Evolutionary conservation across 2,329 filamentous ascomycete genomes (phyloP), one percentile per base, ranked within the genome.

Genomic region (Colletotrichum zoysiae): DNA sequence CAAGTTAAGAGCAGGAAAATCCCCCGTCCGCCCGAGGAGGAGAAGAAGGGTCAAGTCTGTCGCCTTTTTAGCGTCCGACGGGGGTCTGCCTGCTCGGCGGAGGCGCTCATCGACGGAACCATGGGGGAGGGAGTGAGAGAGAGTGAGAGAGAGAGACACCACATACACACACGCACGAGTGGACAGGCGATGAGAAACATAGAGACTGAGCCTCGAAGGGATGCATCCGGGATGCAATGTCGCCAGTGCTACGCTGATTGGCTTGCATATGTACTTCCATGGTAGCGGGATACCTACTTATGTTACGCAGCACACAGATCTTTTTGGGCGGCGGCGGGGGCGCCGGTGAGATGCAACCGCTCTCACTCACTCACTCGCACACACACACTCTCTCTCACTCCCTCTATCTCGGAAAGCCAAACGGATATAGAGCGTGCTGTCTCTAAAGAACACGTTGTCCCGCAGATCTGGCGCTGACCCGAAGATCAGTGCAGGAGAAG

Each of bases 31-130:
- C 65, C 51, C 59, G 59, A 46, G 38, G 65, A 38, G 16, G 5
- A 42, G 9, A 18, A 40, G 46, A 18, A 44, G 30, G 48, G 60
- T 40, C 14, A 46, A 40, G 58, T 23, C 30, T 67, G 64, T 51
- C 68, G 65, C 62, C 33, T 48, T 64, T 68, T 71, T 69, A 69
- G 69, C 65, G 59, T 64, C 65, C 59, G 59, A 69, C 69, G 46
- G 59, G 59, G 59, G 48, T 59, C 59, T 71, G 50, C 58, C 63
- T 69, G 61, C 20, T 51, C 59, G 46, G 59, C 51, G 42, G 63
- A 57, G 58, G 44, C 46, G 40, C 57, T 61, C 51, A n/a, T 68
- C 44, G 58, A 63, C 40, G 53, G 68, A 63, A 35, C 44, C 65
- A 51, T 23, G n/a, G n/a, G 26, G 3, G 57, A 67, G 51, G 20